Conservation (phyloP, 208 protist genomes). For the Trypanosoma melophagium region DNA sequence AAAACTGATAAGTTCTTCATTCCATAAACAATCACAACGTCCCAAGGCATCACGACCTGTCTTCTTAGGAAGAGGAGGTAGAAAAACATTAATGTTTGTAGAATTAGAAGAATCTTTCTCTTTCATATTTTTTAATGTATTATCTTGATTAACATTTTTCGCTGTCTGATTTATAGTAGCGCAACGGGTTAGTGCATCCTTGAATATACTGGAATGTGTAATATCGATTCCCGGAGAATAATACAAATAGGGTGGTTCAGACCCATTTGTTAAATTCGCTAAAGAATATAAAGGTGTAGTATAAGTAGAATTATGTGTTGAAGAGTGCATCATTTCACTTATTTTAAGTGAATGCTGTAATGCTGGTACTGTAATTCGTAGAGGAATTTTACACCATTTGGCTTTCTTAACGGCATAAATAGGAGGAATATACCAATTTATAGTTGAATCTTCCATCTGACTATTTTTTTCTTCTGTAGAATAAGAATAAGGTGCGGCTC, state of each 20-base stretch:
- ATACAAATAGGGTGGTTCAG: conserved; percentile 8
- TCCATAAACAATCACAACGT: conserved; percentile 31
- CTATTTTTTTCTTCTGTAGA: not conserved
- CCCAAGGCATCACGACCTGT: conserved; percentile 20
- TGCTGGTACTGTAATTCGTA: conserved; percentile 22
- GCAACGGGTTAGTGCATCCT: conserved; percentile 1
- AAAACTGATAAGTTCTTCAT: conserved; percentile 31
- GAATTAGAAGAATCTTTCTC: not conserved
- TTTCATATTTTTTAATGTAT: not conserved
- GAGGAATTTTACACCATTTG: conserved; percentile 25
- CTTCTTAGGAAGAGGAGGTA: conserved; percentile 14
- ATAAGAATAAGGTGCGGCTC: not conserved
- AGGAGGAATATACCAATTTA: conserved; percentile 6
- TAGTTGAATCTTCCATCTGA: not conserved
- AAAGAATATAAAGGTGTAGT: not conserved
- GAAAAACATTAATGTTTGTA: conserved; percentile 2
- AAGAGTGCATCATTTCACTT: conserved; percentile 1
- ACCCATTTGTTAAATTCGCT: not conserved
- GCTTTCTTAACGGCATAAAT: conserved; percentile 22
- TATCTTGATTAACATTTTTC: not conserved
- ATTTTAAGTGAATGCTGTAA: conserved; percentile 20
- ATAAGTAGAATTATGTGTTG: not conserved
- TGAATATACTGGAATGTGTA: conserved; percentile 26
- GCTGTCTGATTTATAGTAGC: not conserved
- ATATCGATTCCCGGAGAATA: conserved; percentile 29